Evolutionary conservation across 805 yeast genomes (phyloP).

Genomic region (Soucietia sequanensis): DNA sequence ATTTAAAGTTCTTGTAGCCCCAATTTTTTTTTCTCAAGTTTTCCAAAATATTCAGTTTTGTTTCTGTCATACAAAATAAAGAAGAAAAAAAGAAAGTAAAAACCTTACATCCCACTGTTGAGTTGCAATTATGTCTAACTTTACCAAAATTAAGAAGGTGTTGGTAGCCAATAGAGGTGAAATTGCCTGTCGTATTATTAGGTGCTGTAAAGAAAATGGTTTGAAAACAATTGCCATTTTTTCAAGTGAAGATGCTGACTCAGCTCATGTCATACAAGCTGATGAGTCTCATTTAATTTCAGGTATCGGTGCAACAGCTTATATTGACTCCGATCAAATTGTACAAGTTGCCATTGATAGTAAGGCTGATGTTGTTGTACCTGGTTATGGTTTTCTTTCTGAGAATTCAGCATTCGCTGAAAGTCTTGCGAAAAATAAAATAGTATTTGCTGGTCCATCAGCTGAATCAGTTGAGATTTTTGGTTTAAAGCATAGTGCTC

Average conservation of each 20-base stretch:
- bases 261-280: conserved; percentile 23
- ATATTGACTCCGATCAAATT: conserved; percentile 16
- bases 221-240: conserved; percentile 18
- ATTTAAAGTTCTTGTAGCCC: too few species aligned
- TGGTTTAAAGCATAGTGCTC: conserved; percentile 25
- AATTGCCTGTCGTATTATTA: conserved; percentile 20
- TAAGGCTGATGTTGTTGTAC: conserved; percentile 83
- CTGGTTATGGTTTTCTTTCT: conserved; percentile 68
- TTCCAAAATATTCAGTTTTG: too few species aligned
- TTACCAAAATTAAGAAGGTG: conserved; percentile 11
- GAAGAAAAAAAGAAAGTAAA: too few species aligned
- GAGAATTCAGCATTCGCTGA: conserved; percentile 25
- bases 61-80: too few species aligned
- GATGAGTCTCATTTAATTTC: conserved; percentile 17
- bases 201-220: conserved; percentile 11
- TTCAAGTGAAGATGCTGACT: conserved; percentile 23
- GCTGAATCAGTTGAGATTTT: conserved; percentile 19
- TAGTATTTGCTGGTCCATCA: conserved; percentile 23
- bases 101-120: too few species aligned
- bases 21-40: too few species aligned
- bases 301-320: conserved; percentile 26
- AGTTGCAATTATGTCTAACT: not conserved
- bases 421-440: conserved; percentile 9
- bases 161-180: conserved; percentile 23
- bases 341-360: conserved; percentile 50